These are phyloP conservation scores for Calonectria pteridis DNA, from an alignment of 2,329 filamentous ascomycete genomes.

Conservation along the genomic window DNA sequence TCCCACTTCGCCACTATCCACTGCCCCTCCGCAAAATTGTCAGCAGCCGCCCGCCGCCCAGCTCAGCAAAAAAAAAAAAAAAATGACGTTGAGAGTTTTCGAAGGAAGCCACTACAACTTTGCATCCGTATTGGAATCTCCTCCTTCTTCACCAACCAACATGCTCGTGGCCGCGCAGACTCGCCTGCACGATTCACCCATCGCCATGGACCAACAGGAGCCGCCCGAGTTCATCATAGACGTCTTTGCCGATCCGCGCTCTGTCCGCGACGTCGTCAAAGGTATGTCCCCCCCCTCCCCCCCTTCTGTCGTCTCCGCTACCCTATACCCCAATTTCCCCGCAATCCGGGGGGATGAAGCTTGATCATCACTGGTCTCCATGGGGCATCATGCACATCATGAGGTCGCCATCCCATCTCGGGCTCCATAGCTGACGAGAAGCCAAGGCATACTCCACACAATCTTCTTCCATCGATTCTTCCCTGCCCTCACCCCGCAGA, in stretches of 20 bases:
- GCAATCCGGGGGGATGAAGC: constrained; percentile 15
- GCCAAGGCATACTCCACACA: constrained; percentile 86
- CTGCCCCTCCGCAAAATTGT: constrained; percentile 21
- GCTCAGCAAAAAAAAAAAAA: constrained; percentile 15
- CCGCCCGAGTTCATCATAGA: constrained; percentile 94
- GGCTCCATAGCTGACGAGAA: neutral
- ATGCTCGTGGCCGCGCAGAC: constrained; percentile 41
- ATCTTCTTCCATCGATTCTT: constrained; percentile 99
- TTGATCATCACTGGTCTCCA: neutral
- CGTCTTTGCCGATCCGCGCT: constrained; percentile 90
- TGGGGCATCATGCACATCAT: neutral
- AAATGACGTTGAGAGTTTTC: constrained; percentile 29
- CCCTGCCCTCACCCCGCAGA: constrained; percentile 83
- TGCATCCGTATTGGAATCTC: neutral
- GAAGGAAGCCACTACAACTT: neutral
- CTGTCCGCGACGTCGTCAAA: constrained; percentile 93
- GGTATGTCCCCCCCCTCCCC: constrained; percentile 63
- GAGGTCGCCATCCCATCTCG: neutral
- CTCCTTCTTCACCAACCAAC: constrained; percentile 12
- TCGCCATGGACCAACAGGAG: constrained; percentile 61
- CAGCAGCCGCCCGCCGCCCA: neutral
- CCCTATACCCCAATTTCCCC: constrained; percentile 36
- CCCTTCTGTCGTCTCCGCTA: constrained; percentile 33
- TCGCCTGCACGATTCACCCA: constrained; percentile 34
- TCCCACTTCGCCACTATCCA: neutral